A percentile compares a stretch with the other conserved stretches of the same genome.
Conservation (phyloP, 1,139 yeast genomes). For the Zygosaccharomyces sapae region DNA sequence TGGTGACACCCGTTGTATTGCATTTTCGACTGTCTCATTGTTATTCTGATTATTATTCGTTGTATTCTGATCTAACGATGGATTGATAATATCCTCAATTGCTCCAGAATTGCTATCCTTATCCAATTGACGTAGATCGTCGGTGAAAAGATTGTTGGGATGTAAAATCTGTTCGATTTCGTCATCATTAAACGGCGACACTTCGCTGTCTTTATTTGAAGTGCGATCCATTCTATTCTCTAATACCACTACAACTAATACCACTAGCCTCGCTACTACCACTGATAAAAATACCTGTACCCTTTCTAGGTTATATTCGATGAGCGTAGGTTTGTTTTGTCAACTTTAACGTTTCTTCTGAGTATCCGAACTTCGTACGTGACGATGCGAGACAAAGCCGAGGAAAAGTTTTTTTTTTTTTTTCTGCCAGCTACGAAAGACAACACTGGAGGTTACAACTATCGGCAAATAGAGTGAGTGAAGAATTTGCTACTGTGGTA, state of each 20-base stretch:
- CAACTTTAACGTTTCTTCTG: not conserved
- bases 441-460: no score
- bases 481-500: no score
- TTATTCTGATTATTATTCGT: not conserved
- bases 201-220: conserved; percentile 2
- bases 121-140: conserved; percentile 15
- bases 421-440: not conserved
- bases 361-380: not conserved
- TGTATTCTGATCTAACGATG: conserved; percentile 22
- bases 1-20: conserved; percentile 17
- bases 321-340: not conserved
- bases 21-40: conserved; percentile 13
- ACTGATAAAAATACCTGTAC: no score
- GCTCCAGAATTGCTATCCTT: conserved; percentile 13
- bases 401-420: not conserved
- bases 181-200: conserved; percentile 22
- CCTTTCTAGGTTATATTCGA: not conserved
- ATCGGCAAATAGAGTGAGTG: no score
- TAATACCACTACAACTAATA: no score
- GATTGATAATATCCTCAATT: conserved; percentile 32
- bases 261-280: no score
- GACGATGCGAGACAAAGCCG: conserved; percentile 1
- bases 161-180: conserved; percentile 27
- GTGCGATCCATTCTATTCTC: conserved; percentile 1
- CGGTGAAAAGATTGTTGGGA: conserved; percentile 20